Evolutionary conservation across 768 basidiomycete genomes (phyloP), one percentile per base, ranked within the genome.

Genomic region (Roridomyces roridus): DNA sequence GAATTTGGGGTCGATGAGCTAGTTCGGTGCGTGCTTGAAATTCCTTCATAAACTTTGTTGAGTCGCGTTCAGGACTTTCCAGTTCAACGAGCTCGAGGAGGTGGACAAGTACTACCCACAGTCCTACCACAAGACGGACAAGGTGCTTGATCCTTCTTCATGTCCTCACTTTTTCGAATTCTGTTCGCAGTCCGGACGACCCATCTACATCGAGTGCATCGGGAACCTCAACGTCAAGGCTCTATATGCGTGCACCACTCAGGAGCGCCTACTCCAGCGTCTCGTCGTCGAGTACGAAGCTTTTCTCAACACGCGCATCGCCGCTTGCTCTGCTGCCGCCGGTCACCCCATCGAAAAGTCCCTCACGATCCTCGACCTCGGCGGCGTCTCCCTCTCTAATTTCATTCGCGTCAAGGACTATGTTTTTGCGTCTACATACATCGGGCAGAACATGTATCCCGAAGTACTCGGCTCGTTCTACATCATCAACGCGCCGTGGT

Each of bases 401-500:
- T 98, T 98, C 71, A 94, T 89, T 72, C 85, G 84, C 68, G 95
- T 98, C 76, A 95, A 93, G 77, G 91, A 92, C 74, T 96, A 94
- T 79, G 90, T 98, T 42, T 81, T 79, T 51, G 73, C 83, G 17
- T 91, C 95, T 0, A 78, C 90, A 0, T 69, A 72, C 26, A 88
- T 99, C 74, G 93, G 94, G 17, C 95, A 97, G 73, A 85, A 98
- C 78, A 81, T 91, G 65, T 98, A 95, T 74, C 92, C 94, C 2
- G 93, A 96, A 34, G 31, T 34, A 63, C 94, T 98, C 96, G 96
- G 96, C 78, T 93, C 92, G 70, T 98, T 99, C 80, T 99, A 92
- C 81, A 95, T 98, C 82, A 91, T 97, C 83, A 98, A 98, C 68
- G 92, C 94, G 0, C 96, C 96, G 0, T 98, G 90, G 87, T 82